These are phyloP conservation scores for Phytophthora citricola DNA, from an alignment of 352 stramenopile genomes.

Conservation along the genomic window DNA sequence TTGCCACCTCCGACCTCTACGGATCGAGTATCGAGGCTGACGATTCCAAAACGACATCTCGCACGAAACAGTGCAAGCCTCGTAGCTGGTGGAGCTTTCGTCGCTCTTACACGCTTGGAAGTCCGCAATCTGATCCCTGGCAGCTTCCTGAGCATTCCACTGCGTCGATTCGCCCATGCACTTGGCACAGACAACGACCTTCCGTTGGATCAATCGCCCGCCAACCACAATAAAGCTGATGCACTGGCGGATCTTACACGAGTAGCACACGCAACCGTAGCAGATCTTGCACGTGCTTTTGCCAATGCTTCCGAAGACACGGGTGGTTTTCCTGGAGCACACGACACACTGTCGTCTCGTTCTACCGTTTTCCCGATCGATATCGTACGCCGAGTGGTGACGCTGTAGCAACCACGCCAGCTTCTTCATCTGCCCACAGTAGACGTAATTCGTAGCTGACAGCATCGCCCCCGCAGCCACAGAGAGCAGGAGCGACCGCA, in stretches of 20 bases:
- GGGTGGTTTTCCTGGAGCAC: constrained; percentile 32
- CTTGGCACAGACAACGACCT: constrained; percentile 43
- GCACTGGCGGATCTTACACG: constrained; percentile 44
- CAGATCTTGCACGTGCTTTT: constrained; percentile 42
- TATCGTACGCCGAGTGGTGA: constrained; percentile 9
- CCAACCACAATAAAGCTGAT: constrained; percentile 44
- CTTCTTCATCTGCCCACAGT: constrained; percentile 66
- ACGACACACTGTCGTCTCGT: constrained; percentile 13
- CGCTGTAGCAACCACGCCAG: constrained; percentile 47
- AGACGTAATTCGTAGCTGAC: constrained; percentile 38
- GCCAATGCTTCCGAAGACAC: constrained; percentile 26
- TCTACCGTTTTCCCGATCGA: neutral
- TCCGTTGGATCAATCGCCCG: constrained; percentile 38
- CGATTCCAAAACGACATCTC: constrained; percentile 25
- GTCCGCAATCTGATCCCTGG: constrained; percentile 20
- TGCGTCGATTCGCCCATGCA: constrained; percentile 43
- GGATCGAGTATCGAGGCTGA: constrained; percentile 15
- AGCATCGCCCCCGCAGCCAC: constrained; percentile 38
- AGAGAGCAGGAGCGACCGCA: constrained; percentile 29
- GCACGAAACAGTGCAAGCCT: constrained; percentile 17
- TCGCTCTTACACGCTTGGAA: constrained; percentile 25
- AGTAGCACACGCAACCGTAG: constrained; percentile 39
- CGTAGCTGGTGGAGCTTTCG: constrained; percentile 12
- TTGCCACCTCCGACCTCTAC: constrained; percentile 1
- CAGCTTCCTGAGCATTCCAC: constrained; percentile 32